Evolutionary conservation across 371 early-diverging fungal genomes (phyloP).

Genomic region (Mortierella sp.): DNA sequence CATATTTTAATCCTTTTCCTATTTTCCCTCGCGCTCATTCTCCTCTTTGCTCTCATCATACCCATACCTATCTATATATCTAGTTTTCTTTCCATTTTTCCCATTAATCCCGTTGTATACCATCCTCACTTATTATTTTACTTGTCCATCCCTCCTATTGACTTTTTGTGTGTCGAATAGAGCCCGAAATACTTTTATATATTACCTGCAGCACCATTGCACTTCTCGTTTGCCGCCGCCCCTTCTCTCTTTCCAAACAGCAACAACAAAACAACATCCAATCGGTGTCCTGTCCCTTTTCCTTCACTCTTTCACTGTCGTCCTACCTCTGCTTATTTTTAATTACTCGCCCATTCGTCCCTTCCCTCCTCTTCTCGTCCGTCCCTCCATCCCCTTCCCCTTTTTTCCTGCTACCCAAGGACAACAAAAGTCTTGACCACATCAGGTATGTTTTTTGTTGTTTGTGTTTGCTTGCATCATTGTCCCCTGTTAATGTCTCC

Average conservation of each 20-base stretch:
- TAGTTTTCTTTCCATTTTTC: not conserved
- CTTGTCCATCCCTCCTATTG: not conserved
- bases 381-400: not conserved
- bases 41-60: not conserved
- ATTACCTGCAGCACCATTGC: not conserved
- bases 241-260: not conserved
- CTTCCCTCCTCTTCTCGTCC: constrained; percentile 2
- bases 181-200: not conserved
- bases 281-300: not conserved
- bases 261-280: not conserved
- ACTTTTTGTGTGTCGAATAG: not conserved
- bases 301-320: not conserved
- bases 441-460: constrained; percentile 22
- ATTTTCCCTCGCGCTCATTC: not conserved
- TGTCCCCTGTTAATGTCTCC: constrained; percentile 30
- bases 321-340: constrained; percentile 5
- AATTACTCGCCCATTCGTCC: constrained; percentile 12
- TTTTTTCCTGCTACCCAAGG: constrained; percentile 18
- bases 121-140: not conserved
- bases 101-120: not conserved
- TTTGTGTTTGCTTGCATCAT: constrained; percentile 19
- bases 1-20: not conserved
- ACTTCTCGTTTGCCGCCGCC: not conserved
- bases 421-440: constrained; percentile 7
- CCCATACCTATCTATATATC: not conserved